phyloP scores from a whole-genome alignment of 129 eudicot species.

The Escallonia rubra region DNA sequence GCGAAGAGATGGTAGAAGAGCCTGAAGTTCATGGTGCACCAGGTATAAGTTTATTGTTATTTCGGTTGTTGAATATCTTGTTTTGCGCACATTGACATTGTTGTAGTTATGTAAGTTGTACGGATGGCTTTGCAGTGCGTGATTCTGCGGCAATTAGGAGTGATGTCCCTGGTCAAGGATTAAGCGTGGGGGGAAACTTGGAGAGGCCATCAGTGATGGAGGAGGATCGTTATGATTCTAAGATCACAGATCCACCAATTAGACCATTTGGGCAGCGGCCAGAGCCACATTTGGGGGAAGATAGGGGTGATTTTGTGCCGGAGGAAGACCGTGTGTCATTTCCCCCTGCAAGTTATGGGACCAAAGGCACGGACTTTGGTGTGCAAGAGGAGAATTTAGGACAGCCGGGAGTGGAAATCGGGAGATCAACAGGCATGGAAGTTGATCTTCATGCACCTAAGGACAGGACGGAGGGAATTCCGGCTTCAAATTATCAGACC shows the following conservation, averaged over 20 bases:
- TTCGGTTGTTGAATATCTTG: too few relatives aligned
- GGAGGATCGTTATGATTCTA: conserved; percentile 28
- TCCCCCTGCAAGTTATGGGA: too few relatives aligned
- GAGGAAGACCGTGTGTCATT: conserved; percentile 5
- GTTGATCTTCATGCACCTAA: conserved; percentile 47
- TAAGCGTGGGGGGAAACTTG: conserved; percentile 18
- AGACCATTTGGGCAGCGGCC: conserved; percentile 13
- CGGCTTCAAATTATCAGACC: conserved; percentile 39
- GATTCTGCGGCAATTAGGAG: conserved; percentile 41
- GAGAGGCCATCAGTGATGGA: conserved; percentile 28
- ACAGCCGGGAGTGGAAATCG: conserved; percentile 12
- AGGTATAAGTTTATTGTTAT: conserved; percentile 18
- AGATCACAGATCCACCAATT: neutral
- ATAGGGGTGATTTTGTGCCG: neutral
- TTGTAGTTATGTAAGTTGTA: too few relatives aligned
- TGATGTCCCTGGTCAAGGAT: conserved; percentile 12
- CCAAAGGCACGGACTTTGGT: too few relatives aligned
- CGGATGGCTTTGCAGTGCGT: conserved; percentile 30
- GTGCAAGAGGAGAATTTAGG: too few relatives aligned
- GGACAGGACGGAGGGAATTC: conserved; percentile 3
- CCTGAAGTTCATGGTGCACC: conserved; percentile 68
- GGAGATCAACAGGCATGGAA: conserved; percentile 21
- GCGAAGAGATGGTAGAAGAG: conserved; percentile 44
- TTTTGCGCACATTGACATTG: too few relatives aligned
- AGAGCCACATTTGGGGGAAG: conserved; percentile 1